Evolutionary conservation across 768 basidiomycete species (phyloP).

Genomic region (Russula brevipes): DNA sequence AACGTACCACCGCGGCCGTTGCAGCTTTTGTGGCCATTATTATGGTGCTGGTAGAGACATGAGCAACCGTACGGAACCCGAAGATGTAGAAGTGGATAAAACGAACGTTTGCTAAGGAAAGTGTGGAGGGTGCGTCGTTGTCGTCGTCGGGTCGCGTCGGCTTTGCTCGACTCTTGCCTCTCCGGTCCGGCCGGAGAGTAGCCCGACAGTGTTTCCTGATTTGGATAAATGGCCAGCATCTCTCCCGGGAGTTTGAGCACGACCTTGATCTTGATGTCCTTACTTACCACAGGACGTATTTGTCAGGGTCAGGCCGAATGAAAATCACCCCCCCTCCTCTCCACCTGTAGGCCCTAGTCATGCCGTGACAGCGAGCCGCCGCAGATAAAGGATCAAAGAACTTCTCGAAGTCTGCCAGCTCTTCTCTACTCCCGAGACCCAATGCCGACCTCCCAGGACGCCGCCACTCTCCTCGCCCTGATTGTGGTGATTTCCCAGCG

Average conservation of each 20-base stretch:
- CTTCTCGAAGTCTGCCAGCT: not conserved
- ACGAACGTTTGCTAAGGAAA: conserved; percentile 7
- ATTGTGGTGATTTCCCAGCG: not conserved
- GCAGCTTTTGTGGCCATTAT: conserved; percentile 69
- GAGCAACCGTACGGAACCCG: not conserved
- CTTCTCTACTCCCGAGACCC: not conserved
- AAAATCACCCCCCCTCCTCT: not conserved
- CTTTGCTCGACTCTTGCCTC: too few relatives aligned
- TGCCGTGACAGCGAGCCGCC: not conserved
- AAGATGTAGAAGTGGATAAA: not conserved
- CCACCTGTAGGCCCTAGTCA: not conserved
- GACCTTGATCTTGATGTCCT: too few relatives aligned
- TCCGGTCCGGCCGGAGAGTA: conserved; percentile 1
- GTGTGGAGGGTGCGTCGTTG: not conserved
- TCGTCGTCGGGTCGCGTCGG: not conserved
- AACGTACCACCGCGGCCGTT: conserved; percentile 50
- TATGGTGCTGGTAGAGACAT: not conserved
- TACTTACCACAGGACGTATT: too few relatives aligned
- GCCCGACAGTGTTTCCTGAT: not conserved
- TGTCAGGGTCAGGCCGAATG: not conserved
- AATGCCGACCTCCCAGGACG: conserved; percentile 2
- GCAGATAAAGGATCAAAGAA: not conserved
- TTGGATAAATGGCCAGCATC: not conserved
- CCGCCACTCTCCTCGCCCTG: not conserved
- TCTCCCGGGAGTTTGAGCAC: too few relatives aligned